These are phyloP conservation scores for Aspergillus niger DNA, from an alignment of 2,329 filamentous ascomycete species.

Conservation along the genomic window DNA sequence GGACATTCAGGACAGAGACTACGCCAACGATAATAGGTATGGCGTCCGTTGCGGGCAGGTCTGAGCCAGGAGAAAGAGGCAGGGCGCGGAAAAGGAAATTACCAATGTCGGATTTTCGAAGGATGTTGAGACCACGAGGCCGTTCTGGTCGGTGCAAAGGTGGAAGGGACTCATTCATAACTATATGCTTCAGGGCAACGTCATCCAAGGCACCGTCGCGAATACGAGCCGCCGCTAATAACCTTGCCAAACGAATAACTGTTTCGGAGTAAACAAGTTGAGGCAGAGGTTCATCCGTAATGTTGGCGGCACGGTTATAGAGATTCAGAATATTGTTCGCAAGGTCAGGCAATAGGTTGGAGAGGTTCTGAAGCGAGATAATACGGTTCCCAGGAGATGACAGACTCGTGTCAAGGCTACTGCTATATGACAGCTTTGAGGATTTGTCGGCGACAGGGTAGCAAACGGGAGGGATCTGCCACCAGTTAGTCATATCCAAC, in stretches of 20 bases:
- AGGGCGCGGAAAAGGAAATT: slow-evolving; percentile 69
- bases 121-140: slow-evolving; percentile 45
- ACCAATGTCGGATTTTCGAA: slow-evolving; percentile 64
- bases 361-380: slow-evolving; percentile 52
- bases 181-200: slow-evolving; percentile 60
- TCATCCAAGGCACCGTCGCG: slow-evolving; percentile 55
- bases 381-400: slow-evolving; percentile 51
- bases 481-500: slow-evolving; percentile 14
- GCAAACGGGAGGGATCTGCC: slow-evolving; percentile 56
- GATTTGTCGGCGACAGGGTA: slow-evolving; percentile 55
- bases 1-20: slow-evolving; percentile 74
- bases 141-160: slow-evolving; percentile 36
- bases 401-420: slow-evolving; percentile 43
- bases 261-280: slow-evolving; percentile 59
- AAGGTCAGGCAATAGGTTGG: slow-evolving; percentile 58
- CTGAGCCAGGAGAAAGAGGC: slow-evolving; percentile 61
- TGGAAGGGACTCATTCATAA: slow-evolving; percentile 52
- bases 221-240: slow-evolving; percentile 55
- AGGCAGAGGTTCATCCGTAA: slow-evolving; percentile 55
- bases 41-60: slow-evolving; percentile 72
- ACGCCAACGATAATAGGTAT: slow-evolving; percentile 82
- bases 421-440: slow-evolving; percentile 46
- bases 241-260: slow-evolving; percentile 56
- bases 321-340: slow-evolving; percentile 59
- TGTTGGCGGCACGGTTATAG: slow-evolving; percentile 56